A percentile compares a stretch with the other conserved stretches of the same genome.
These are phyloP conservation scores for Russula sp. DNA, from an alignment of 768 basidiomycete genomes.

Conservation along the genomic window DNA sequence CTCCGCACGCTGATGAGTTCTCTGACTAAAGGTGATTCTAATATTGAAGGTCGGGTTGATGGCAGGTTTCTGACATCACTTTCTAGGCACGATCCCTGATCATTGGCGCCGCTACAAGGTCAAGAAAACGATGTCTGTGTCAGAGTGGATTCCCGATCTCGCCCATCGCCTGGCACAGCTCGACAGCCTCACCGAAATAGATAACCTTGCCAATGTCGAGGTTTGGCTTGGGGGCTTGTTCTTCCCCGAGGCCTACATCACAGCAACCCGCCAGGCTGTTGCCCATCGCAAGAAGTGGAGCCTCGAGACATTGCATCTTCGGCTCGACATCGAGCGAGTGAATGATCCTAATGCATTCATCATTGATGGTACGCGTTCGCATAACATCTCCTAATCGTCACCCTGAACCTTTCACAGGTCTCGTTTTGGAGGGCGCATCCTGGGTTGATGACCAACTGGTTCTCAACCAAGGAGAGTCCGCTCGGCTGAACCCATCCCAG, in stretches of 20 bases:
- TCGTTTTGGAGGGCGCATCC: conserved; percentile 80
- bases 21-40: conserved; percentile 71
- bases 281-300: conserved; percentile 92
- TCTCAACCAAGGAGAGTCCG: conserved; percentile 83
- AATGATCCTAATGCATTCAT: conserved; percentile 77
- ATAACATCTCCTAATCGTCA: conserved; percentile 9
- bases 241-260: conserved; percentile 95
- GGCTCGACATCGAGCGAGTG: conserved; percentile 76
- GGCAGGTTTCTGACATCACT: conserved; percentile 18
- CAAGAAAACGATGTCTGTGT: conserved; percentile 70
- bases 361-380: conserved; percentile 65
- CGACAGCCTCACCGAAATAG: conserved; percentile 57
- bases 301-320: conserved; percentile 77
- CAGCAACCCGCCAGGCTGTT: conserved; percentile 92
- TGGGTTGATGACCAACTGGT: conserved; percentile 64
- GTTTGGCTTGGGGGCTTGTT: conserved; percentile 94
- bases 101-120: conserved; percentile 93
- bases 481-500: conserved; percentile 74
- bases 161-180: conserved; percentile 78
- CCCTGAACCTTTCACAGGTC: conserved; percentile 44
- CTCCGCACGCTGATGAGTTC: conserved; percentile 86
- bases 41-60: conserved; percentile 6
- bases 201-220: conserved; percentile 61
- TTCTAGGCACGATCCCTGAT: conserved; percentile 73
- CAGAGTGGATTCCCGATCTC: conserved; percentile 82